Percentiles rank a stretch among this genome's conserved stretches.
Evolutionary conservation across 2,329 filamentous ascomycete genomes (phyloP).

Genomic region (Cladobotryum mycophilum): DNA sequence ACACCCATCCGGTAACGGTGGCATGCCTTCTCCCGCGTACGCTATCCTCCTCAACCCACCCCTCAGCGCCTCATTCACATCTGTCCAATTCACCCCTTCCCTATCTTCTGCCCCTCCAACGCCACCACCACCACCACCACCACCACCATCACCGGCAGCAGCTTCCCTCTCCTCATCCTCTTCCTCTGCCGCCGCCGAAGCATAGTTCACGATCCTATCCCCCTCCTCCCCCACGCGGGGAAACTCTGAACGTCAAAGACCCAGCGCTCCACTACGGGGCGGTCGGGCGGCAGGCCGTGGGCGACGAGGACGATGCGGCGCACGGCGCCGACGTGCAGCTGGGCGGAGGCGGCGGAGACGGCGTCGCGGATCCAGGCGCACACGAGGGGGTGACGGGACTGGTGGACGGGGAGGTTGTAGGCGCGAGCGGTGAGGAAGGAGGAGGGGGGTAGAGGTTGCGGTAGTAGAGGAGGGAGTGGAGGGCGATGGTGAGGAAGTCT

Average conservation of each 20-base stretch:
- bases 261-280: slow-evolving; percentile 53
- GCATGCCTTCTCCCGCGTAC: slow-evolving; percentile 51
- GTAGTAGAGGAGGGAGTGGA: slow-evolving; percentile 82
- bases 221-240: slow-evolving; percentile 27
- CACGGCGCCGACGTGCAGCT: slow-evolving; percentile 55
- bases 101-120: slow-evolving; percentile 24
- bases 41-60: slow-evolving; percentile 59
- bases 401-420: slow-evolving; percentile 78
- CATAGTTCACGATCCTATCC: background rate
- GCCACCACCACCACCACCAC: too few relatives aligned
- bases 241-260: slow-evolving; percentile 52
- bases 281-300: slow-evolving; percentile 29
- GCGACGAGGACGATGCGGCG: slow-evolving; percentile 44
- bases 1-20: slow-evolving; percentile 54
- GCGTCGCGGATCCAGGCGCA: slow-evolving; percentile 83
- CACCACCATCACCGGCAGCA: too few relatives aligned
- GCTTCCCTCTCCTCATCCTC: slow-evolving; percentile 15
- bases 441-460: slow-evolving; percentile 68
- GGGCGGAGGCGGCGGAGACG: slow-evolving; percentile 61
- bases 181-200: background rate
- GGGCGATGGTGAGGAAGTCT: slow-evolving; percentile 72
- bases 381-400: slow-evolving; percentile 78
- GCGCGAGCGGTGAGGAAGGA: slow-evolving; percentile 76
- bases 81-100: slow-evolving; percentile 41
- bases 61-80: slow-evolving; percentile 68